Base-by-base conservation (phyloP, 441 rosid genomes). In the Lepidium campestre region DNA sequence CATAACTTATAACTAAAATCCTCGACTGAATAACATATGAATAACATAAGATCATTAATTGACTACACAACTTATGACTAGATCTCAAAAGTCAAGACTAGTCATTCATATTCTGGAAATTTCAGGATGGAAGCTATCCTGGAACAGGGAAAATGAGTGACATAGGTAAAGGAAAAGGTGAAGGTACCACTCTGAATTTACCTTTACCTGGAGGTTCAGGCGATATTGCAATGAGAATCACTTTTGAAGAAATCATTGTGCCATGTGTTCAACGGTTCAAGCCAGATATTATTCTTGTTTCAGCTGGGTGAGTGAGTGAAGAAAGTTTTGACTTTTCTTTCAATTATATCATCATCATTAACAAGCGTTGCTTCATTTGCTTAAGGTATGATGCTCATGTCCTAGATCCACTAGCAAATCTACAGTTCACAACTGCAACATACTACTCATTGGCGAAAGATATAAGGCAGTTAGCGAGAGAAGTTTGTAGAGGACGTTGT, bases 141-240 rank as follows among this genome's bases (percentile, higher is more conserved):
- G 97, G 97, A 35, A 93, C 97, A 1, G 97, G 96, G 49, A 93
- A 84, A 73, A 69, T 89, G 5, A 86, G 82, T 29, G 93, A 93
- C 75, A 69, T 82, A 62, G 98, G 98, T 53, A 76, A 66, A 67
- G 96, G 93, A 74, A 81, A 79, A 59, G 98, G 97, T 42, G 97
- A 90, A 86, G 98, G 97, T 32, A 56, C 91, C 35, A 93, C 98
- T 19, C 77, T 90, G 14, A 93, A 93, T 73, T 67, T 93, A 75
- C 98, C 97, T 25, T 74, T 90, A 55, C 97, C 97, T 2, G 97
- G 97, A 73, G 97, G 98, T 44, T 90, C 97, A 47, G 96, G 98
- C 40, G 93, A 93, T 79, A 57, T 67, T 65, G 85, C 98, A 48
- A 93, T 90, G 95, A 86, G 91, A 81, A 85, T 76, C 10, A 83